Evolutionary conservation across 352 stramenopile species (phyloP).

Genomic region (Pythium sukuiense): DNA sequence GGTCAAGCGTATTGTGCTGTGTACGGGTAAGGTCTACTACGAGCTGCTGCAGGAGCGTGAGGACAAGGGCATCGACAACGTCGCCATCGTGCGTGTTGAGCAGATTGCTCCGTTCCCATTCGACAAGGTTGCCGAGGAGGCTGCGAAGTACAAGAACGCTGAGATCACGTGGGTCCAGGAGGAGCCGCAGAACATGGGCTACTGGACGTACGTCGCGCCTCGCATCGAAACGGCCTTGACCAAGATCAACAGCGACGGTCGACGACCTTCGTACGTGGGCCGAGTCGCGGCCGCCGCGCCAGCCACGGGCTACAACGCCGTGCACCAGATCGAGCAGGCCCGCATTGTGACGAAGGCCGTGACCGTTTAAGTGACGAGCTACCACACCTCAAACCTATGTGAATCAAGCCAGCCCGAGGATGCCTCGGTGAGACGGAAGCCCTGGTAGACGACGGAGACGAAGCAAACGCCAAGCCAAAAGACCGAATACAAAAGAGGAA

Average conservation of each 20-base stretch:
- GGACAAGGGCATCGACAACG: slow-evolving; percentile 49
- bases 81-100: slow-evolving; percentile 78
- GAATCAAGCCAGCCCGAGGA: background rate
- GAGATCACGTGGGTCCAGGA: slow-evolving; percentile 97
- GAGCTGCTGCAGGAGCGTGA: slow-evolving; percentile 74
- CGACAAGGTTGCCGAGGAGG: slow-evolving; percentile 91
- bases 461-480: background rate
- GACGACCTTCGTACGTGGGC: slow-evolving; percentile 92
- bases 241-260: slow-evolving; percentile 88
- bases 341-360: slow-evolving; percentile 90
- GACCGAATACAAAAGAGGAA: background rate
- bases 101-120: slow-evolving; percentile 97
- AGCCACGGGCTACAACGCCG: slow-evolving; percentile 94
- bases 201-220: slow-evolving; percentile 92
- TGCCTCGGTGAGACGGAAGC: background rate
- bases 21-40: slow-evolving; percentile 87
- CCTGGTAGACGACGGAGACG: background rate
- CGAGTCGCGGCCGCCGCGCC: slow-evolving; percentile 91
- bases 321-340: slow-evolving; percentile 93
- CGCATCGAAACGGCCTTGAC: slow-evolving; percentile 95
- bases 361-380: slow-evolving; percentile 37
- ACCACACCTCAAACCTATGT: background rate
- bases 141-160: slow-evolving; percentile 93
- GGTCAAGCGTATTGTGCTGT: slow-evolving; percentile 52
- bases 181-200: slow-evolving; percentile 99